Evolutionary conservation across 106 monocot species (phyloP).

Genomic region (Chionographis japonica): DNA sequence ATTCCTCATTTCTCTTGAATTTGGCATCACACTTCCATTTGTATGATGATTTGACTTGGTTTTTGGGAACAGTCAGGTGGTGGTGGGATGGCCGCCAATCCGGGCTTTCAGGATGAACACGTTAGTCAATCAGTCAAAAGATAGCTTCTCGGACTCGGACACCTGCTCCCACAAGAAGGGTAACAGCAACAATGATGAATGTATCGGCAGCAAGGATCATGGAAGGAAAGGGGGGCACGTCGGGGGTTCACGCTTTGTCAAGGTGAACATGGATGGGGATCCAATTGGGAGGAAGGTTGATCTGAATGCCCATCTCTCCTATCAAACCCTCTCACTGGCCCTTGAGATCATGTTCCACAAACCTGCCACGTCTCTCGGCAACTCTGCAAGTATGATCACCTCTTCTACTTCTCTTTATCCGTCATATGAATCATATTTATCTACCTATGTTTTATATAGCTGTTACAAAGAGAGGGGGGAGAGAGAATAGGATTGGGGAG

Average conservation of each 20-base stretch:
- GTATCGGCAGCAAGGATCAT: slow-evolving; percentile 12
- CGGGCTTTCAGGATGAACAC: slow-evolving; percentile 78
- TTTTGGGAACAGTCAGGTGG: slow-evolving; percentile 41
- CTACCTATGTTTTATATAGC: no score
- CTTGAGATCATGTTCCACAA: slow-evolving; percentile 79
- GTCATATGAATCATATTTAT: neutral
- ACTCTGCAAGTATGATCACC: slow-evolving; percentile 22
- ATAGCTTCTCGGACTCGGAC: neutral
- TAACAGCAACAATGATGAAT: neutral
- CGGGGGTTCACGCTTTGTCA: slow-evolving; percentile 43
- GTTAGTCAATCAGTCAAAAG: slow-evolving; percentile 53
- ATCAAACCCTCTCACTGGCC: slow-evolving; percentile 47
- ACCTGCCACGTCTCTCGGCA: slow-evolving; percentile 10
- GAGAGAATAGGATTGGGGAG: no score
- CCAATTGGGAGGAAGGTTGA: slow-evolving; percentile 92
- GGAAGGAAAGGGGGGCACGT: slow-evolving; percentile 3
- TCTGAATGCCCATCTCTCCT: slow-evolving; percentile 55
- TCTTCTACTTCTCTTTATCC: neutral
- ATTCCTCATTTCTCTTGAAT: neutral
- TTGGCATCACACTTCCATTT: neutral
- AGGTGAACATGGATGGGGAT: slow-evolving; percentile 94
- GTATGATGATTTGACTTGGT: neutral
- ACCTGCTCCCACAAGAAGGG: slow-evolving; percentile 16
- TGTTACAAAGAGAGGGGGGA: no score
- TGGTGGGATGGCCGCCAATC: slow-evolving; percentile 97